Conservation (phyloP, 169 alveolate species). For the Toxoplasma gondii region DNA sequence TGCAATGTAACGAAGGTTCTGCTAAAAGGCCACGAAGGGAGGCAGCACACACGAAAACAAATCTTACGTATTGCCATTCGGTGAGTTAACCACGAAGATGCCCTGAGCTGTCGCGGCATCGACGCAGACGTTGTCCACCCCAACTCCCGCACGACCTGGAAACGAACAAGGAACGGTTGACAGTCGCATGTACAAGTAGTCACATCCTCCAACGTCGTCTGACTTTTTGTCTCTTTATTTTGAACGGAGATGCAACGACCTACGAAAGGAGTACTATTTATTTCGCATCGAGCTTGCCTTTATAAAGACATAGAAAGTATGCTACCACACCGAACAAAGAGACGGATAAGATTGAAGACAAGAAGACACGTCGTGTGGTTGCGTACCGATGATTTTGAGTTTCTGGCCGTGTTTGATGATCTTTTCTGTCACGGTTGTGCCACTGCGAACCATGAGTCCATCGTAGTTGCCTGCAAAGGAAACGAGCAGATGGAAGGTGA, state of each 20-base stretch:
- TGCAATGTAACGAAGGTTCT: not conserved
- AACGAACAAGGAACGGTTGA: not conserved
- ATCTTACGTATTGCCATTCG: conserved; percentile 54
- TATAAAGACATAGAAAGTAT: not conserved
- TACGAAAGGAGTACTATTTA: too few species aligned
- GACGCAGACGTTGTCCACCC: conserved; percentile 66
- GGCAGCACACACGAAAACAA: not conserved
- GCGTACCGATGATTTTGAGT: conserved; percentile 51
- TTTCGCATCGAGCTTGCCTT: not conserved
- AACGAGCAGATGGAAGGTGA: not conserved
- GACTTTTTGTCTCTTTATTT: too few species aligned
- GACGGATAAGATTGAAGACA: not conserved
- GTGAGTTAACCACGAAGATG: conserved; percentile 63
- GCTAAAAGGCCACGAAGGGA: not conserved
- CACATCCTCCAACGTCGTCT: too few species aligned
- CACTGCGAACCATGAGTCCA: conserved; percentile 48
- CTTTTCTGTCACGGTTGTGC: conserved; percentile 42
- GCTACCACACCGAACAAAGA: not conserved
- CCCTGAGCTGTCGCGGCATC: conserved; percentile 63
- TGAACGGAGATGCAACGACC: too few species aligned
- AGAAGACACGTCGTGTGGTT: not conserved
- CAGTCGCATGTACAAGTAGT: not conserved
- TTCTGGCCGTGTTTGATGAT: conserved; percentile 3
- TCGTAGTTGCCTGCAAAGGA: conserved; percentile 14
- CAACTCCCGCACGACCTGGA: conserved; percentile 65